These are phyloP conservation scores for Pichia cactophila DNA, from an alignment of 1,139 yeast species.

Conservation along the genomic window DNA sequence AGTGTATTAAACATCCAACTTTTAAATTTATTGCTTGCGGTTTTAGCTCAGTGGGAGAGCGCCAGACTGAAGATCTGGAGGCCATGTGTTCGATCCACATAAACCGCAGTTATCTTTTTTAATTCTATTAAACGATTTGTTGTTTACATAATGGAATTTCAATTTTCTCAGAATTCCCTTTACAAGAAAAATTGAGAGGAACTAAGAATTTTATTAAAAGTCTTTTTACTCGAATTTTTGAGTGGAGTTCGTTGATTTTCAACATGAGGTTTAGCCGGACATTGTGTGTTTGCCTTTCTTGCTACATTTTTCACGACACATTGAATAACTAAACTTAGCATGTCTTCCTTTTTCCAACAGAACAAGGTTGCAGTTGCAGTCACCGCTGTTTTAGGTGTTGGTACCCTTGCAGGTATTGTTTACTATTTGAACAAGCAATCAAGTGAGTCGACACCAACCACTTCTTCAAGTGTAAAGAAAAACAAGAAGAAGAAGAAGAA, in stretches of 20 bases:
- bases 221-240: background rate
- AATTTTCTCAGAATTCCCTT: no score
- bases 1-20: no score
- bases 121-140: no score
- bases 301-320: background rate
- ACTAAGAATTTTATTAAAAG: no score
- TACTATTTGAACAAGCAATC: conserved; percentile 38
- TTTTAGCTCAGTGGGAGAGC: conserved; percentile 86
- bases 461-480: conserved; percentile 20
- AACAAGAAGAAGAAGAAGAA: conserved; percentile 38
- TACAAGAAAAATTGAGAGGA: no score
- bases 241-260: background rate
- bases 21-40: conserved; percentile 32
- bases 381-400: conserved; percentile 54
- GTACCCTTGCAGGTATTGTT: conserved; percentile 56
- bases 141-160: no score
- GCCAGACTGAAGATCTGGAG: conserved; percentile 87
- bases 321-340: background rate
- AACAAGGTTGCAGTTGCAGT: conserved; percentile 53
- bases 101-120: conserved; percentile 47
- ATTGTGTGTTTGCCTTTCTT: background rate
- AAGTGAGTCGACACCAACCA: conserved; percentile 13
- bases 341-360: conserved; percentile 14
- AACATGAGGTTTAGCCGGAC: background rate
- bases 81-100: conserved; percentile 94